A percentile compares a stretch with the other conserved stretches of the same genome.
Evolutionary conservation across 2,329 filamentous ascomycete genomes (phyloP).

Genomic region (Penicillium paneum): DNA sequence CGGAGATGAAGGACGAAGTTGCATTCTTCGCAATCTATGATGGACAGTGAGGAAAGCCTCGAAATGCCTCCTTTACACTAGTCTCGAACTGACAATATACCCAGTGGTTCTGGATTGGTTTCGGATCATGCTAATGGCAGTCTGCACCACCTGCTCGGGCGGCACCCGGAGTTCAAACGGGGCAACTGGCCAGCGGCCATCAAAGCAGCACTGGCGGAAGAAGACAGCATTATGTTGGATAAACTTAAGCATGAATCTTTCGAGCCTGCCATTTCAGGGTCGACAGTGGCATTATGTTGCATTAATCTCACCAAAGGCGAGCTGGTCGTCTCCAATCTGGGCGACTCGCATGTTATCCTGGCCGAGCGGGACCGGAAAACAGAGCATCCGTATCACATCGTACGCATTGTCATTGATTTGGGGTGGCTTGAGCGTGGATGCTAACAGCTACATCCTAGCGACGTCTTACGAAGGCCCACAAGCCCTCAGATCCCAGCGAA

Average conservation of each 20-base stretch:
- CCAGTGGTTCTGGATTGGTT: conserved; percentile 32
- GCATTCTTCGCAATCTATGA: conserved; percentile 36
- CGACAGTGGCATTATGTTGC: conserved; percentile 35
- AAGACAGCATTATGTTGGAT: conserved; percentile 30
- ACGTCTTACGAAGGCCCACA: conserved; percentile 34
- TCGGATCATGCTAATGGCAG: conserved; percentile 32
- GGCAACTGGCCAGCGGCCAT: conserved; percentile 33
- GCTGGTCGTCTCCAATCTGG: conserved; percentile 34
- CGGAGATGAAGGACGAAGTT: conserved; percentile 26
- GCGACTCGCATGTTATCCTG: conserved; percentile 36
- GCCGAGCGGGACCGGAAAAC: conserved; percentile 30
- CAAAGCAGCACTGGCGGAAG: conserved; percentile 28
- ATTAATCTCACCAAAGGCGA: conserved; percentile 33
- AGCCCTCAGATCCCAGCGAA: conserved; percentile 31
- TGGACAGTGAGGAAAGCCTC: conserved; percentile 31
- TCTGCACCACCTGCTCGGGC: conserved; percentile 26
- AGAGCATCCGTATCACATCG: conserved; percentile 27
- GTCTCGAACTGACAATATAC: not conserved
- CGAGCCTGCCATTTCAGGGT: conserved; percentile 31
- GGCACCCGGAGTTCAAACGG: conserved; percentile 29
- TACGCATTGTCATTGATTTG: conserved; percentile 4
- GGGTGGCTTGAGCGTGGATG: not conserved
- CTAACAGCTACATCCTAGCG: conserved; percentile 20
- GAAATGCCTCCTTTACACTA: not conserved
- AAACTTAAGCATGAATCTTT: conserved; percentile 24